Conservation (phyloP, 106 monocot genomes). For the Alisma plantagoaquatica region DNA sequence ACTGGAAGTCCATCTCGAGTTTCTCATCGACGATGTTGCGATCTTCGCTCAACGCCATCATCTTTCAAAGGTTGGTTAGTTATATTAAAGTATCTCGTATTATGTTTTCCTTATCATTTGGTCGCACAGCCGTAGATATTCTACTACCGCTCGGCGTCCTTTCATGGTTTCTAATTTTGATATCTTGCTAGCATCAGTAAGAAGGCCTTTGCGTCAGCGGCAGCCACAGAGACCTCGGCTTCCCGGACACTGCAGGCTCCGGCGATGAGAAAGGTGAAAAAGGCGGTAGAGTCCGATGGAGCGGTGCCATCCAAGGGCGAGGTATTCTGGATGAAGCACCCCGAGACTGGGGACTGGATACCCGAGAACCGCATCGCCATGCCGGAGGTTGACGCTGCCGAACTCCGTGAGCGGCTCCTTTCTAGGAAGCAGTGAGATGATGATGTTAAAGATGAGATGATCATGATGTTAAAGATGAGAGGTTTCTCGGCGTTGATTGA, state of each 20-base stretch:
- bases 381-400: slow-evolving; percentile 17
- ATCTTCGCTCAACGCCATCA: background rate
- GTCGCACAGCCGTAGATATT: no score
- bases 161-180: background rate
- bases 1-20: background rate
- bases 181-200: background rate
- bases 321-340: slow-evolving; percentile 36
- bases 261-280: background rate
- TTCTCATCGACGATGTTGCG: background rate
- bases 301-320: background rate
- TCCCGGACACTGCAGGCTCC: background rate
- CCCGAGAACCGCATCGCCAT: slow-evolving; percentile 30
- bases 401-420: slow-evolving; percentile 19
- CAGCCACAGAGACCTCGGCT: background rate
- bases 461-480: no score
- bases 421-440: slow-evolving; percentile 20
- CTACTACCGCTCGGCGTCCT: background rate
- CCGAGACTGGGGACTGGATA: slow-evolving; percentile 37
- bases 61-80: background rate
- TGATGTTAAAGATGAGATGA: no score
- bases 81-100: no score
- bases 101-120: no score
- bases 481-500: no score
- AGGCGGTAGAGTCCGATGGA: background rate
- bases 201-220: slow-evolving; percentile 7